Conservation (phyloP, 805 yeast species). For the Pichia deserticola region DNA sequence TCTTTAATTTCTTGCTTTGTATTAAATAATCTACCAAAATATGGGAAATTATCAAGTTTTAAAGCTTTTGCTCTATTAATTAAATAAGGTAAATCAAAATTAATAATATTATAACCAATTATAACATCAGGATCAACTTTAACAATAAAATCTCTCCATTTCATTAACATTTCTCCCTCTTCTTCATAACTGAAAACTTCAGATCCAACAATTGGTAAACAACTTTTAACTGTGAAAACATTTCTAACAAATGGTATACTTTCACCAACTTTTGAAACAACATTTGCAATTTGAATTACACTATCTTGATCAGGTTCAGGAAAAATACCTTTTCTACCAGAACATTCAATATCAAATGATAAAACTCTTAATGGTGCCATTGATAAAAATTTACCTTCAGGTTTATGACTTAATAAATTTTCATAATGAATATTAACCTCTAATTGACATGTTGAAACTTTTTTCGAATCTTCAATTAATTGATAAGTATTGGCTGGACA, state of each 20-base stretch:
- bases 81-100: constrained; percentile 91
- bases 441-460: constrained; percentile 74
- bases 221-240: constrained; percentile 87
- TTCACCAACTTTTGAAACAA: constrained; percentile 78
- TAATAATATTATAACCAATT: constrained; percentile 91
- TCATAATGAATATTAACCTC: constrained; percentile 67
- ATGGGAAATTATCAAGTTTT: constrained; percentile 62
- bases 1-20: constrained; percentile 75
- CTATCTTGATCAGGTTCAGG: constrained; percentile 94
- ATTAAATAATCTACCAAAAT: constrained; percentile 66
- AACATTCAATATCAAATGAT: constrained; percentile 97
- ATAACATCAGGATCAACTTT: constrained; percentile 91
- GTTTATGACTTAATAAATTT: constrained; percentile 68
- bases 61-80: constrained; percentile 80
- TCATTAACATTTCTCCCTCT: constrained; percentile 75
- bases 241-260: constrained; percentile 85
- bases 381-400: constrained; percentile 90
- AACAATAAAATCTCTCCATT: constrained; percentile 82
- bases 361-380: constrained; percentile 90
- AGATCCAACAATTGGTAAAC: constrained; percentile 91
- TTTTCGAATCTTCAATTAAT: constrained; percentile 30
- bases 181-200: constrained; percentile 69
- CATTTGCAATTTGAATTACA: constrained; percentile 95
- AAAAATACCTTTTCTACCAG: constrained; percentile 93
- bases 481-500: constrained; percentile 68